phyloP scores from a whole-genome alignment of 2,329 filamentous ascomycete genomes.

The Alternaria ventricosa region DNA sequence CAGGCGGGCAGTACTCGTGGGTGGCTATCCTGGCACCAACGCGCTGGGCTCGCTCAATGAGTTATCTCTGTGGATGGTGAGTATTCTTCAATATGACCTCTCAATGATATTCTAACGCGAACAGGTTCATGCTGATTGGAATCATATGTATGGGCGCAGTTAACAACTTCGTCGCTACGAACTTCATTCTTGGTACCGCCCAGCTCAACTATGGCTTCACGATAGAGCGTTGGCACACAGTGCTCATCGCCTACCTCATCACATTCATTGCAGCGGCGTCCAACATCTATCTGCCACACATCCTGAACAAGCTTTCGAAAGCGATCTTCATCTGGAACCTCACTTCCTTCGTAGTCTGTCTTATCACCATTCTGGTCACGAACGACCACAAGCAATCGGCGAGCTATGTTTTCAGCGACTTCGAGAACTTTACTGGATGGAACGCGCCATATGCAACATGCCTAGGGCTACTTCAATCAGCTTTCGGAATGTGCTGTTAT shows the following conservation, averaged over 20 bases:
- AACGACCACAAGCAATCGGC: conserved; percentile 62
- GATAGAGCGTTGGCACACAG: conserved; percentile 64
- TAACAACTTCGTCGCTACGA: conserved; percentile 62
- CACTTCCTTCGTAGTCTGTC: conserved; percentile 58
- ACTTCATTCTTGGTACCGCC: conserved; percentile 63
- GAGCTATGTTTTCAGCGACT: conserved; percentile 62
- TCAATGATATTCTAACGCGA: not conserved
- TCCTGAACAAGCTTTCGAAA: conserved; percentile 60
- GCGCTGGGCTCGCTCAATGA: conserved; percentile 43
- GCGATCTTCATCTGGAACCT: conserved; percentile 62
- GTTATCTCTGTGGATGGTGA: conserved; percentile 51
- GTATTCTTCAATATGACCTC: conserved; percentile 36
- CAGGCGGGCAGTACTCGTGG: conserved; percentile 65
- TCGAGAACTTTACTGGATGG: conserved; percentile 63
- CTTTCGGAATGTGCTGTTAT: conserved; percentile 63
- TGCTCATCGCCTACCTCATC: conserved; percentile 60
- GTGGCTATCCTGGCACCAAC: conserved; percentile 62
- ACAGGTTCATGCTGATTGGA: conserved; percentile 39
- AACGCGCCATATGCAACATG: conserved; percentile 59
- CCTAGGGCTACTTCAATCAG: conserved; percentile 61
- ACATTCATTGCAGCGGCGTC: conserved; percentile 53
- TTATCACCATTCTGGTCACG: conserved; percentile 60
- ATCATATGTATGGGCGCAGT: conserved; percentile 62
- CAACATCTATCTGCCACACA: conserved; percentile 59
- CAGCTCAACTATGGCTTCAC: conserved; percentile 60